phyloP scores from a whole-genome alignment of 495 filamentous ascomycete genomes.

The Letharia columbiana region DNA sequence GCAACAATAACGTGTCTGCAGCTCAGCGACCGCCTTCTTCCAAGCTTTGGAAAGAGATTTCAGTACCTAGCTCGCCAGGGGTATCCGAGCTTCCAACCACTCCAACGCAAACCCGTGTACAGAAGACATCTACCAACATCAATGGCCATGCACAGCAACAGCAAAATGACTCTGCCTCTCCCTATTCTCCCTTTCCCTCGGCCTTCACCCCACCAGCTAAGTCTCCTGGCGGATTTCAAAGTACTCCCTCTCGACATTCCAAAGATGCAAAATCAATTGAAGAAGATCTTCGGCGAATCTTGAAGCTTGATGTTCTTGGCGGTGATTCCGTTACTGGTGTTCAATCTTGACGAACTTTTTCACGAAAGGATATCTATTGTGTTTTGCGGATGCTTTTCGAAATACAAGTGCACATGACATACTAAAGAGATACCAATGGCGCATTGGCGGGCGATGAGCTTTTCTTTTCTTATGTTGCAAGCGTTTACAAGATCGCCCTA shows the following conservation, averaged over 20 bases:
- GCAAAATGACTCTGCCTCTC: slow-evolving; percentile 2
- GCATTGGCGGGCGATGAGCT: background rate
- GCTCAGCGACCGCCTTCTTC: slow-evolving; percentile 23
- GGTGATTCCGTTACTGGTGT: slow-evolving; percentile 26
- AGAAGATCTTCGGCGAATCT: slow-evolving; percentile 45
- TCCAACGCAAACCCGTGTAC: slow-evolving; percentile 19
- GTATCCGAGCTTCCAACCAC: slow-evolving; percentile 14
- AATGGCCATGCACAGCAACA: background rate
- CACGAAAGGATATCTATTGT: background rate
- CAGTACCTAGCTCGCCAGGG: slow-evolving; percentile 14
- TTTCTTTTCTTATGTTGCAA: background rate
- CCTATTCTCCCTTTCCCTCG: slow-evolving; percentile 3
- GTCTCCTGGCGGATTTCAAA: background rate
- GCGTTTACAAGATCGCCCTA: background rate
- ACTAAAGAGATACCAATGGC: background rate
- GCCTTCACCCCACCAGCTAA: background rate
- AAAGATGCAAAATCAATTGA: slow-evolving; percentile 39
- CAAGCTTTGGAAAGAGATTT: slow-evolving; percentile 22
- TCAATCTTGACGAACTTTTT: slow-evolving; percentile 17
- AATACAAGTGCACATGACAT: background rate
- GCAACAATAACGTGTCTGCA: slow-evolving; percentile 10
- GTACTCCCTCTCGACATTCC: slow-evolving; percentile 2
- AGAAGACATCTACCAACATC: slow-evolving; percentile 6
- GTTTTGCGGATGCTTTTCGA: background rate
- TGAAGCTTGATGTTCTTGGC: slow-evolving; percentile 39